Base-by-base conservation (phyloP, 164 flowering plant species). In the Hamamelis virginiana region DNA sequence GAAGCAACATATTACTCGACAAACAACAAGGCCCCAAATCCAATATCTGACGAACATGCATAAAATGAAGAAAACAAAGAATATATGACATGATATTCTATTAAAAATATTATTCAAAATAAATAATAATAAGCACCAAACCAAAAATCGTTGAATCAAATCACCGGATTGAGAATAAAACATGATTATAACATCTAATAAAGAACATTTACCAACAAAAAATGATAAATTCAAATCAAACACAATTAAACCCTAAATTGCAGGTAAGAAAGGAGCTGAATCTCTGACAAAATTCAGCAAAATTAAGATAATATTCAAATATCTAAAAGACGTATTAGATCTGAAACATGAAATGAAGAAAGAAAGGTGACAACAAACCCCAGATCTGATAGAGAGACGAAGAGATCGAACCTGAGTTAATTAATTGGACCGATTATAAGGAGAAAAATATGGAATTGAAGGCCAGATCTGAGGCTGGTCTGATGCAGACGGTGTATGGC, bases 401-500 rank as follows among this genome's bases (percentile, higher is more conserved):
- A 53, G 56, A 66, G 41, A 58, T 41, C 9, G 61, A 44, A 72
- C 60, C 66, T 66, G 62, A 38, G 26, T n/a, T n/a, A n/a, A n/a
- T n/a, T n/a, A n/a, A n/a, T n/a, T n/a, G 23, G 16, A n/a, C n/a
- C n/a, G 9, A n/a, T 33, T 33, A 33, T 33, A 6, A 33, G 41
- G 41, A 33, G 5, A 45, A 1, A 55, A 19, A 50, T n/a, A 62
- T 66, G 51, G 50, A 44, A 60, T 23, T 23, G 47, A 28, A 55
- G 26, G 8, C 18, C 55, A 46, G 67, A 64, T 62, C 67, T 59
- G 15, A 13, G 6, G 59, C 41, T 6, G 41, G 41, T 33, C 41
- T 33, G 28, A 26, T 51, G n/a, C 55, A 51, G 55, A 19, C 5
- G 59, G 22, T 9, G 45, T n/a, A 8, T 9, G 65, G 14, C 10